Evolutionary conservation across 1,139 yeast species (phyloP), one percentile per base, ranked within the genome.

Genomic region (Torulaspora pretoriensis): DNA sequence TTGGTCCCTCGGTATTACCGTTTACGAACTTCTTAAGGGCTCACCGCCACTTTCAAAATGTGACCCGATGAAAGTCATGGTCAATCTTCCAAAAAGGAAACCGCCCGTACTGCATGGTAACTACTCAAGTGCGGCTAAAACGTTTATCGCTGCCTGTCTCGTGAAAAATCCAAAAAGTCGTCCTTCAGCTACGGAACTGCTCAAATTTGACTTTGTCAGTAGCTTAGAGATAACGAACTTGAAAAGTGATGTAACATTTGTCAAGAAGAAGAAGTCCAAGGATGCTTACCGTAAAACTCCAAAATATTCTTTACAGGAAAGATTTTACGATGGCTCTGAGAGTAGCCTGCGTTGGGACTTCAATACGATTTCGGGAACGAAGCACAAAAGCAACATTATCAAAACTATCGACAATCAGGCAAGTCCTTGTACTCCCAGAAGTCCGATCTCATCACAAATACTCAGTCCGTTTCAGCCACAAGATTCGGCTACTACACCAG

Each of bases 1-100:
- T 43, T 87, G 96, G 96, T 85, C 95, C 0, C 70, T 85, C 3
- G 96, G 95, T 0, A 86, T 87, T 40, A 87, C 95, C 1, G 76
- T 84, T 0, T 81, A 83, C 53, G 96, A 87, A 60, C 65, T 87
- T 38, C 72, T 82, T 1, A 78, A 80, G 3, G 95, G 95, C 0
- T 65, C 73, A 5, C 92, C 94, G 0, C 95, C 96, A 1, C 69
- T 78, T 42, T 65, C 85, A 0, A 77, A 81, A 26, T 70, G 75
- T 47, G 87, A 83, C 47, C 95, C 95, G 8, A 74, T 83, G 78
- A 81, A 83, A 54, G 84, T 85, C 0, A 69, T 89, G 46, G 76
- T 82, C 58, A 78, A 80, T 47, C 82, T 89, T 43, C 94, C 95
- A 16, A 75, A 75, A 46, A 70, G 75, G 38, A 76, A 78, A 34